Conservation (phyloP, 2,329 filamentous ascomycete species). For the Cercospora berteroae region DNA sequence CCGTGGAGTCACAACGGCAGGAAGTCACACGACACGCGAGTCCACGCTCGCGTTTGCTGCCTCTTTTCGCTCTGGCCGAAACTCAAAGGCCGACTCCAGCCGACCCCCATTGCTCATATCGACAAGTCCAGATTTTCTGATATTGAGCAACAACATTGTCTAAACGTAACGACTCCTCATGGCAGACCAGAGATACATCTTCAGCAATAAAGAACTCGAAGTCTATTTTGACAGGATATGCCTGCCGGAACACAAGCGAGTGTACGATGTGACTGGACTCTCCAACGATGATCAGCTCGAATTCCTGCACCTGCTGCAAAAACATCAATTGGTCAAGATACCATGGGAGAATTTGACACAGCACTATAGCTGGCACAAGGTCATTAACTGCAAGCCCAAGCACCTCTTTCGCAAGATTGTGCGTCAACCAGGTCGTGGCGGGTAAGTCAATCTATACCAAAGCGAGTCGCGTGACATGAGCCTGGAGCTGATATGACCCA, state of each 20-base stretch:
- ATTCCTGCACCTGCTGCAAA: constrained; percentile 31
- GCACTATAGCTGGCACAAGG: constrained; percentile 52
- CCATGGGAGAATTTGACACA: constrained; percentile 59
- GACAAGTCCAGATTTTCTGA: background rate
- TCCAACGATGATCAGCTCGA: constrained; percentile 22
- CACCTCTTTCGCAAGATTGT: constrained; percentile 56
- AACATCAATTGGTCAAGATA: constrained; percentile 48
- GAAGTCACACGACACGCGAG: background rate
- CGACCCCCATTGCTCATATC: constrained; percentile 1
- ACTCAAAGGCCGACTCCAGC: background rate
- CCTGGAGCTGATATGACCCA: background rate
- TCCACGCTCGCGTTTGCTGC: background rate
- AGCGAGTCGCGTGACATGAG: background rate
- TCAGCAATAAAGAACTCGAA: constrained; percentile 24
- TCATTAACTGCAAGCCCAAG: constrained; percentile 50
- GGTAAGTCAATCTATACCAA: constrained; percentile 27
- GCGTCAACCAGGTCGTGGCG: constrained; percentile 47
- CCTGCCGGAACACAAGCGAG: constrained; percentile 25
- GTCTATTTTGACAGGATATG: constrained; percentile 33
- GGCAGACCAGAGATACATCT: constrained; percentile 13
- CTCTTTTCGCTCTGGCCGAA: background rate
- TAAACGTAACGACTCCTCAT: background rate
- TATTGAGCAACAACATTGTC: background rate
- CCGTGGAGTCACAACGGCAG: background rate
- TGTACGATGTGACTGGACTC: constrained; percentile 22